phyloP scores from a whole-genome alignment of 495 filamentous ascomycete genomes.

The Rusavskia elegans region DNA sequence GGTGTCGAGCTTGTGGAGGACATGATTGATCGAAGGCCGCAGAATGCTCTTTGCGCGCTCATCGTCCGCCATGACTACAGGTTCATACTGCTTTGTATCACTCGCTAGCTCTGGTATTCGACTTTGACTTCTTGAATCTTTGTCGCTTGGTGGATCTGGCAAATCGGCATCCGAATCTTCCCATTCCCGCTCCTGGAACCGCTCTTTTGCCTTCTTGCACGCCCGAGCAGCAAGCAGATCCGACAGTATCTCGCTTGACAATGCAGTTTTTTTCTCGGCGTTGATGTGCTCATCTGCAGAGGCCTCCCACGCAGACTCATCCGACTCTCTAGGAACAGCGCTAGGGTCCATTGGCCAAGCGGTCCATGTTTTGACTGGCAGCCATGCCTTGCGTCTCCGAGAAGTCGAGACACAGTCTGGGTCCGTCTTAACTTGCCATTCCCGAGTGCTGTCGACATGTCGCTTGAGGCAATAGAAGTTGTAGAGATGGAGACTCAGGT shows the following conservation, averaged over 20 bases:
- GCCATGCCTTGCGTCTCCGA: conserved; percentile 17
- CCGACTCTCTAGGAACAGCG: conserved; percentile 41
- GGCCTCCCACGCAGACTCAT: conserved; percentile 21
- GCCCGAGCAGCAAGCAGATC: conserved; percentile 49
- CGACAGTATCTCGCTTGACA: conserved; percentile 42
- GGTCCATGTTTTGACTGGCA: conserved; percentile 45
- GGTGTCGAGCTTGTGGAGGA: conserved; percentile 48
- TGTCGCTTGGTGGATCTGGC: conserved; percentile 9
- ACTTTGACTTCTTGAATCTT: neutral
- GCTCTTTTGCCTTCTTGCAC: conserved; percentile 46
- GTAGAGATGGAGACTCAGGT: conserved; percentile 64
- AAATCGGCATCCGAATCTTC: conserved; percentile 3
- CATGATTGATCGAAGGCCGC: conserved; percentile 44
- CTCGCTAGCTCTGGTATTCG: neutral
- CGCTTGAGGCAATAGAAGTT: conserved; percentile 50
- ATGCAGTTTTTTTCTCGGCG: conserved; percentile 25
- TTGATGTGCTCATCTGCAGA: conserved; percentile 20
- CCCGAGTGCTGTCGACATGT: conserved; percentile 3
- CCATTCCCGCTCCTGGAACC: conserved; percentile 29
- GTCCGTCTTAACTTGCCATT: neutral
- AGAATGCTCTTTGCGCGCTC: conserved; percentile 42
- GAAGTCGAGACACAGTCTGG: neutral
- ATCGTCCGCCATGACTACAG: conserved; percentile 42
- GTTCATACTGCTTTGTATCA: conserved; percentile 6
- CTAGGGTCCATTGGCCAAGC: conserved; percentile 57